Percentiles rank a stretch among this genome's conserved stretches.
These are phyloP conservation scores for Pichia eremophila DNA, from an alignment of 805 yeast genomes.

Conservation along the genomic window DNA sequence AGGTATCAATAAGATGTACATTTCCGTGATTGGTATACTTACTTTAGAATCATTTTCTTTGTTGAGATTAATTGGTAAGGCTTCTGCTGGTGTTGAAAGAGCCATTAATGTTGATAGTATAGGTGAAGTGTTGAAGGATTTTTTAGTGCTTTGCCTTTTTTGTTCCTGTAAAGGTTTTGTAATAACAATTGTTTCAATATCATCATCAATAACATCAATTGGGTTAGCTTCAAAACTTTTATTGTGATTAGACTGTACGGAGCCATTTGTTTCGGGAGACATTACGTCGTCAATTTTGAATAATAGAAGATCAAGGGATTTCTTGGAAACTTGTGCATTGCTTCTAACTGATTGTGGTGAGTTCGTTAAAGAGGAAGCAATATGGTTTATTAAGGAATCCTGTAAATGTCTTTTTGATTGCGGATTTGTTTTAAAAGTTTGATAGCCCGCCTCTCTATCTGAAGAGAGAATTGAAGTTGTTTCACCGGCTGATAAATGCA, in stretches of 20 bases:
- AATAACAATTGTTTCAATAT: neutral
- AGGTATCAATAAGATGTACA: neutral
- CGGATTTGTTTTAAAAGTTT: too few species aligned
- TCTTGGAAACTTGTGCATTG: neutral
- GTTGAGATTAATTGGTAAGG: slow-evolving; percentile 6
- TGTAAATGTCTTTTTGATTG: too few species aligned
- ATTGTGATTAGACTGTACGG: too few species aligned
- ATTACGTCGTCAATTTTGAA: slow-evolving; percentile 3
- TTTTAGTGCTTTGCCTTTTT: too few species aligned
- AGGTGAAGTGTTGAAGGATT: slow-evolving; percentile 11
- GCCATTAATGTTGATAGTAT: slow-evolving; percentile 25
- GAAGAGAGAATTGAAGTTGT: too few species aligned
- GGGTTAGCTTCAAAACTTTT: too few species aligned
- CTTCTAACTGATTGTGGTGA: neutral
- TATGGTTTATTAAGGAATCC: neutral
- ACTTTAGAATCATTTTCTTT: neutral
- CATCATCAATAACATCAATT: neutral
- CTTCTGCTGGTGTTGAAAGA: slow-evolving; percentile 18
- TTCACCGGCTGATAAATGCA: too few species aligned
- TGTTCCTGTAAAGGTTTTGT: neutral
- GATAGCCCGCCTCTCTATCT: too few species aligned
- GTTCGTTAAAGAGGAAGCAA: neutral
- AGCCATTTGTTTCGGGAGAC: neutral
- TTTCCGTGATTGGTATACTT: neutral
- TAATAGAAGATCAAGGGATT: neutral